Evolutionary conservation across 306 rosid genomes (phyloP).

Genomic region (Fragaria nilgerrensis): DNA sequence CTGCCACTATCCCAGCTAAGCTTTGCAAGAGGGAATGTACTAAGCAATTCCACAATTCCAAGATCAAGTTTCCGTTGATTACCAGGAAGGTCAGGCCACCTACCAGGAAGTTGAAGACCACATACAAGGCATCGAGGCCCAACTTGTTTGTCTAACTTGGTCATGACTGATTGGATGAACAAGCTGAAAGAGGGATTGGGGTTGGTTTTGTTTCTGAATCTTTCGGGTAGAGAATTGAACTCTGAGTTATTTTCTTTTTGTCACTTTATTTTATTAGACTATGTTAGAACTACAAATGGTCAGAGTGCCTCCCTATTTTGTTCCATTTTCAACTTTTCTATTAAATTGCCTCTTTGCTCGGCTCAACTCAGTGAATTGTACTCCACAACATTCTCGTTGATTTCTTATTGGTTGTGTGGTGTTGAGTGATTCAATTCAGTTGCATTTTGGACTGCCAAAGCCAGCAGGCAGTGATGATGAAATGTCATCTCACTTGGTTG

Average conservation of each 20-base stretch:
- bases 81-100: conserved; percentile 85
- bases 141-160: conserved; percentile 75
- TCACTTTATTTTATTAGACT: conserved; percentile 1
- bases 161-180: neutral
- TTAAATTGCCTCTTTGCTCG: neutral
- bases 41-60: conserved; percentile 81
- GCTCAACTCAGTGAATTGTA: neutral
- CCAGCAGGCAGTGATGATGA: neutral
- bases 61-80: conserved; percentile 88
- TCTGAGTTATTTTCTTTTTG: neutral
- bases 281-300: neutral
- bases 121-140: conserved; percentile 86
- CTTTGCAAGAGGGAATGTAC: conserved; percentile 94
- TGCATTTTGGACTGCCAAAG: neutral
- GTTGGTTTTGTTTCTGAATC: conserved; percentile 6
- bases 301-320: conserved; percentile 14
- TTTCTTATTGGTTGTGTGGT: neutral
- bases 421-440: neutral
- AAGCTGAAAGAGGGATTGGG: conserved; percentile 20
- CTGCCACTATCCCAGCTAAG: conserved; percentile 74
- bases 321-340: neutral
- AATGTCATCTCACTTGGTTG: neutral
- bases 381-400: neutral
- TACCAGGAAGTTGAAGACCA: conserved; percentile 79
- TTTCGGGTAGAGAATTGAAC: conserved; percentile 11